Evolutionary conservation across 306 rosid species (phyloP).

Genomic region (Inga laurina): DNA sequence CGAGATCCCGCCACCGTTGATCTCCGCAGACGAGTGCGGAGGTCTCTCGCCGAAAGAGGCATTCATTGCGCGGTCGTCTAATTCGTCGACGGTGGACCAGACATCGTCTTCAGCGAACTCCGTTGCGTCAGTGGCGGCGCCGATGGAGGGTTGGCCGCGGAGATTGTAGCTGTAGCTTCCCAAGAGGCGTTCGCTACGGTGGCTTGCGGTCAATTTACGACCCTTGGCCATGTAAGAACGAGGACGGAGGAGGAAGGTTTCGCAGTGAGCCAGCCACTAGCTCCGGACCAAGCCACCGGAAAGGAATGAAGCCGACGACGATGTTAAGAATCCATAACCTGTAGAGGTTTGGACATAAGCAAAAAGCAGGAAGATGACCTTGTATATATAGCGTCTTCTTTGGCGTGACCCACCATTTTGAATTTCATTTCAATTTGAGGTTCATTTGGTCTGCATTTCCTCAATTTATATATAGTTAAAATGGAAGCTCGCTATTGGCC

Average conservation of each 20-base stretch:
- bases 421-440: constrained; percentile 83
- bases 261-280: background rate
- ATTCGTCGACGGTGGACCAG: constrained; percentile 61
- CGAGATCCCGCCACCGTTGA: constrained; percentile 27
- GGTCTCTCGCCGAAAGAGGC: constrained; percentile 38
- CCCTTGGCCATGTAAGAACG: constrained; percentile 79
- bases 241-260: constrained; percentile 35
- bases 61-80: constrained; percentile 27
- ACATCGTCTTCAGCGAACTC: constrained; percentile 88
- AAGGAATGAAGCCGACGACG: background rate
- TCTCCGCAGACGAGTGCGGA: constrained; percentile 27
- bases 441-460: constrained; percentile 73
- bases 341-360: constrained; percentile 33
- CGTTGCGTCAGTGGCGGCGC: constrained; percentile 41
- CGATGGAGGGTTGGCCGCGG: constrained; percentile 34
- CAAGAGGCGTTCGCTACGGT: constrained; percentile 70
- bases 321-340: constrained; percentile 37
- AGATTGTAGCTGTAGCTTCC: constrained; percentile 55
- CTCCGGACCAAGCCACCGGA: background rate
- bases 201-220: constrained; percentile 66
- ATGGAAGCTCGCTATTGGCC: background rate
- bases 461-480: constrained; percentile 11
- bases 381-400: constrained; percentile 59
- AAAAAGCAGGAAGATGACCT: constrained; percentile 12
- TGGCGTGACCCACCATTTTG: background rate